Percentiles rank a stretch among this genome's conserved stretches.
phyloP scores from a whole-genome alignment of 106 monocot species.

The Allium sativum region DNA sequence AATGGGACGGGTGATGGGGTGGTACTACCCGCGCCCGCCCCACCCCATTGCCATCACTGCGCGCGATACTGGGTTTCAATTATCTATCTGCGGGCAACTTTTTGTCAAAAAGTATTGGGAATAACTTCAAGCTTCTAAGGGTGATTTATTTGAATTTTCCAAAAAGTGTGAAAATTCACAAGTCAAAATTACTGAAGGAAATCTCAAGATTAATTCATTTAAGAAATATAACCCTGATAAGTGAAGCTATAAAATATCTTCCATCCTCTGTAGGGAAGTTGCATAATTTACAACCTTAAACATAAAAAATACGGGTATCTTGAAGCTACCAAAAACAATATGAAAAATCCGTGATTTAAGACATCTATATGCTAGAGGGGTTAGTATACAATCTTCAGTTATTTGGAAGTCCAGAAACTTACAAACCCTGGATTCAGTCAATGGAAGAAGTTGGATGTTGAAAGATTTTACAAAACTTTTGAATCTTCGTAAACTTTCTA shows the following conservation, averaged over 20 bases:
- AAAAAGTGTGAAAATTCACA: neutral
- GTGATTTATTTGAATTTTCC: constrained; percentile 21
- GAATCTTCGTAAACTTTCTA: constrained; percentile 5
- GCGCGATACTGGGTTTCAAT: constrained; percentile 1
- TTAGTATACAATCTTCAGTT: too few relatives aligned
- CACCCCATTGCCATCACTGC: too few relatives aligned
- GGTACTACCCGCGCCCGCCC: too few relatives aligned
- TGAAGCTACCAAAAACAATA: too few relatives aligned
- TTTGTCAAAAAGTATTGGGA: neutral
- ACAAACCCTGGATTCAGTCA: too few relatives aligned
- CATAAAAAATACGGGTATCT: constrained; percentile 5
- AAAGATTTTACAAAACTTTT: too few relatives aligned
- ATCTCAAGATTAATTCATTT: constrained; percentile 23
- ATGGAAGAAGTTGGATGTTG: too few relatives aligned
- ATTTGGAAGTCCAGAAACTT: too few relatives aligned
- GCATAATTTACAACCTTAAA: constrained; percentile 23
- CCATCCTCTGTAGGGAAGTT: constrained; percentile 14
- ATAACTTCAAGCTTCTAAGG: constrained; percentile 14
- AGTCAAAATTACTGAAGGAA: constrained; percentile 10
- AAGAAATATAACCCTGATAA: constrained; percentile 19
- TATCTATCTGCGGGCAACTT: neutral
- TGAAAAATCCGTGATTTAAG: too few relatives aligned
- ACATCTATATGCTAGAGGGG: too few relatives aligned
- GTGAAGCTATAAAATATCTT: constrained; percentile 5
- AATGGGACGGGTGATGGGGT: too few relatives aligned